Evolutionary conservation across 768 basidiomycete genomes (phyloP).

Genomic region (Amanita subjunquillea): DNA sequence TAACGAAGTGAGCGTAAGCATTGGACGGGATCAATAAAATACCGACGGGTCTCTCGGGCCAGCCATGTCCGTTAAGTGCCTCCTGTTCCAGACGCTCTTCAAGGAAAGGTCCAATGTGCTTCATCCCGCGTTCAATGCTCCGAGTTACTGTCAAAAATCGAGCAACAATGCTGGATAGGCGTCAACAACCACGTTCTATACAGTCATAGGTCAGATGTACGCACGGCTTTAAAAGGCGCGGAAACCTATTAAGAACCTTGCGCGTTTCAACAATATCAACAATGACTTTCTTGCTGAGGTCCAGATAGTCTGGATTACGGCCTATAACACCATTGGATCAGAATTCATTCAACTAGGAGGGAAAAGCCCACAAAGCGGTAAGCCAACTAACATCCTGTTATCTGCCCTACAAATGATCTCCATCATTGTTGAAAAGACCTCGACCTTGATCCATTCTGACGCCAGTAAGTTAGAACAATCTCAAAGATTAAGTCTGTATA

Average conservation of each 20-base stretch:
- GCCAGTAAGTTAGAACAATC: neutral
- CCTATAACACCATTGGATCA: slow-evolving; percentile 8
- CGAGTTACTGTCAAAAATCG: slow-evolving; percentile 8
- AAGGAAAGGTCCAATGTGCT: slow-evolving; percentile 18
- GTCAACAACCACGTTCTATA: neutral
- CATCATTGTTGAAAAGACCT: slow-evolving; percentile 9
- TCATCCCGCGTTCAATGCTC: slow-evolving; percentile 7
- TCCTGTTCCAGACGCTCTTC: slow-evolving; percentile 15
- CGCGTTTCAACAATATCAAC: slow-evolving; percentile 10
- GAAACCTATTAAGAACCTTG: slow-evolving; percentile 14
- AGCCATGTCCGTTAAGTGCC: slow-evolving; percentile 15
- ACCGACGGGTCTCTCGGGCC: slow-evolving; percentile 20
- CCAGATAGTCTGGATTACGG: slow-evolving; percentile 12
- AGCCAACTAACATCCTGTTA: slow-evolving; percentile 16
- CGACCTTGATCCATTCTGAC: slow-evolving; percentile 10
- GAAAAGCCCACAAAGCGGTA: slow-evolving; percentile 13
- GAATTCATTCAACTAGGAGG: neutral
- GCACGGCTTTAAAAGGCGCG: slow-evolving; percentile 16
- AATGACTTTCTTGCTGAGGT: slow-evolving; percentile 10
- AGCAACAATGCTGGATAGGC: slow-evolving; percentile 9
- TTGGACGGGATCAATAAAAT: neutral
- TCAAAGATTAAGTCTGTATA: neutral
- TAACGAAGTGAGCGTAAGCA: neutral
- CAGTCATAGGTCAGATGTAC: neutral
- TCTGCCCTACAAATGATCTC: slow-evolving; percentile 14